Base-by-base conservation (phyloP, 2,329 filamentous ascomycete genomes). In the Aspergillus caelatus region DNA sequence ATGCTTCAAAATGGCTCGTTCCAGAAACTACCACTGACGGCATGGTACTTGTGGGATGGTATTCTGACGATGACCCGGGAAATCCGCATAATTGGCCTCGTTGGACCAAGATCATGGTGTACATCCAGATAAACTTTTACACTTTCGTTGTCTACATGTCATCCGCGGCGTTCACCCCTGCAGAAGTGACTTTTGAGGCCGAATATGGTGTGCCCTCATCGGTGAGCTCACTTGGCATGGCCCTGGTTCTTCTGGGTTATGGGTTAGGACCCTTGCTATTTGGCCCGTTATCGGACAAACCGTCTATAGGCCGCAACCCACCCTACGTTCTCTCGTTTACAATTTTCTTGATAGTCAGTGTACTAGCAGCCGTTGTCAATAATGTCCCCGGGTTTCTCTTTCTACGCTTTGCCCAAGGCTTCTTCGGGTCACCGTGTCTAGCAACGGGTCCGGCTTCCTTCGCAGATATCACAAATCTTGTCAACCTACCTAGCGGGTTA, bases 381-480 rank as follows among this genome's bases (percentile, higher is more conserved):
- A 41, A n/a, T 19, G 39, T 41, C 39, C 39, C 39, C n/a, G 57
- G 61, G 8, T 57, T 63, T 16, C 61, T 63, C 23, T 48, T 61
- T 7, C 53, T 63, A 23, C 61, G 61, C 3, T 63, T 63, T 21
- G 50, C 60, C 10, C 61, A 63, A 26, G 61, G 61, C 23, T 63
- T 63, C 61, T 63, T 63, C 26, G 61, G 61, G 14, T 54, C 45
- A 4, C 61, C 61, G 1, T 57, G 57, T 28, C 36, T 63, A 23
- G 61, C 61, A 3, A 63, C 61, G 12, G 61, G 61, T 0, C 39
- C 39, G 39, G 39, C 39, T 14, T 41, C 39, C 39, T 41, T 41
- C 39, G 39, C 39, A n/a, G 39, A 41, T 8, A 41, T 41, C 39
- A 41, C 39, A 19, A n/a, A n/a, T 41, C 39, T 41, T n/a, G 16